Evolutionary conservation across 2,329 filamentous ascomycete species (phyloP), one percentile per base, ranked within the genome.

Genomic region (Verticillium nubilum): DNA sequence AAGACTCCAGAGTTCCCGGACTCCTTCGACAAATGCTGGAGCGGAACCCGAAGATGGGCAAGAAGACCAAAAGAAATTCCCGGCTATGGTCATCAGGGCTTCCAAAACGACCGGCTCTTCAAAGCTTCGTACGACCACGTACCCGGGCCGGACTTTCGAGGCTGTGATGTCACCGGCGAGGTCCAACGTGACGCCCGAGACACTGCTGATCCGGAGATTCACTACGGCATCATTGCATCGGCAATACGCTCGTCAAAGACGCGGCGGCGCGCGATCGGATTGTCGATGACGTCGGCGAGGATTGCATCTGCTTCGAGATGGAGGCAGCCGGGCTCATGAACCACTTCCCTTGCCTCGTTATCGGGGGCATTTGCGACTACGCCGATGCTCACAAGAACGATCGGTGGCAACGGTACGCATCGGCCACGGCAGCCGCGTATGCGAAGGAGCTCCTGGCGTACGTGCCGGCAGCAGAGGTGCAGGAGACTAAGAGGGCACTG

Each of bases 341-440:
- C 4, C 2, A 5, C 4, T 61, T 63, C n/a, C 62, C 60, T 0
- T 69, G 68, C 23, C 62, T 71, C 1, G 64, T 69, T 15, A 61
- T 72, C 19, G 62, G 66, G 2, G 69, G 69, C 10, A 68, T 72
- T 35, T 70, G 65, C 54, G 70, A 73, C 59, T 73, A 73, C 53
- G 61, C 69, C 3, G 70, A 72, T 52, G 60, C 63, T 3, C 65
- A 70, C 50, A 70, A 70, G 50, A 67, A 66, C 57, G 61, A 67
- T 9, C 28, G 13, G 26, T 70, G 65, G 67, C 67, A 68, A 52
- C 23, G 58, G 15, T 68, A 68, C 56, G 59, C 66, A 7, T 62
- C 67, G 5, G 58, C 62, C 13, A 65, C 61, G 1, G 64, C 67
- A 0, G 66, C 68, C 1, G 67, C 63, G 10, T 69, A 60, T 56